A percentile compares a stretch with the other conserved stretches of the same genome.
Conservation (phyloP, 495 filamentous ascomycete species). For the Lasiosphaeria hispida region DNA sequence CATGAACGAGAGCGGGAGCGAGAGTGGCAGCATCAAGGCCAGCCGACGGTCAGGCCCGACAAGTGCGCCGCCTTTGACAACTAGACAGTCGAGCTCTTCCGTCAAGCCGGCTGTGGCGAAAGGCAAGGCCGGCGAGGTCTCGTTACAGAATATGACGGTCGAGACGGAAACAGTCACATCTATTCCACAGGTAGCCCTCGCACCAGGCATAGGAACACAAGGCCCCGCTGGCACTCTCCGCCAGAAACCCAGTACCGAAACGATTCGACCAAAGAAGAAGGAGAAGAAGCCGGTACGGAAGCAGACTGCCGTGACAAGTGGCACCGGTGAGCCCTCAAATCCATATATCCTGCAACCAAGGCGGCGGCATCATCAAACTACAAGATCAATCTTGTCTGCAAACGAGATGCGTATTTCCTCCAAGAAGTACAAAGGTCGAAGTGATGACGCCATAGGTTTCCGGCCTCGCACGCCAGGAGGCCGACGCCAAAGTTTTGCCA, state of each 20-base stretch:
- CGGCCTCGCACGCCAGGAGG: slow-evolving; percentile 16
- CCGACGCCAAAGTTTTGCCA: slow-evolving; percentile 30
- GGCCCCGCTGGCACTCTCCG: slow-evolving; percentile 70
- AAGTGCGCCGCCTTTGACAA: slow-evolving; percentile 40
- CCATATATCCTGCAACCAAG: slow-evolving; percentile 17
- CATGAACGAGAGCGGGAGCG: slow-evolving; percentile 61
- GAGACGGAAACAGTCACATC: slow-evolving; percentile 96
- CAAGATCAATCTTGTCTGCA: slow-evolving; percentile 34
- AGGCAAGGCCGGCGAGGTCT: slow-evolving; percentile 67
- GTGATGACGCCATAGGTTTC: slow-evolving; percentile 27
- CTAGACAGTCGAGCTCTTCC: slow-evolving; percentile 43
- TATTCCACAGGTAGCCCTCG: slow-evolving; percentile 82
- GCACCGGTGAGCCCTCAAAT: slow-evolving; percentile 62
- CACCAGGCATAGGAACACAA: slow-evolving; percentile 63
- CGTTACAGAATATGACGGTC: slow-evolving; percentile 91
- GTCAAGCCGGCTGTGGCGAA: slow-evolving; percentile 40
- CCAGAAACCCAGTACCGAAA: slow-evolving; percentile 85
- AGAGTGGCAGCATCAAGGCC: slow-evolving; percentile 50
- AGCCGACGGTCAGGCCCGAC: slow-evolving; percentile 31
- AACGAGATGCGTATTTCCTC: slow-evolving; percentile 30
- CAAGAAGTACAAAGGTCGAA: slow-evolving; percentile 30
- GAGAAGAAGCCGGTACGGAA: slow-evolving; percentile 78
- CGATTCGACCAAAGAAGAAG: slow-evolving; percentile 90
- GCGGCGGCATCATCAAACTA: slow-evolving; percentile 37
- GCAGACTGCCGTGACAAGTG: slow-evolving; percentile 64